phyloP scores from a whole-genome alignment of 805 yeast genomes.

The Yamadazyma nakazawae region DNA sequence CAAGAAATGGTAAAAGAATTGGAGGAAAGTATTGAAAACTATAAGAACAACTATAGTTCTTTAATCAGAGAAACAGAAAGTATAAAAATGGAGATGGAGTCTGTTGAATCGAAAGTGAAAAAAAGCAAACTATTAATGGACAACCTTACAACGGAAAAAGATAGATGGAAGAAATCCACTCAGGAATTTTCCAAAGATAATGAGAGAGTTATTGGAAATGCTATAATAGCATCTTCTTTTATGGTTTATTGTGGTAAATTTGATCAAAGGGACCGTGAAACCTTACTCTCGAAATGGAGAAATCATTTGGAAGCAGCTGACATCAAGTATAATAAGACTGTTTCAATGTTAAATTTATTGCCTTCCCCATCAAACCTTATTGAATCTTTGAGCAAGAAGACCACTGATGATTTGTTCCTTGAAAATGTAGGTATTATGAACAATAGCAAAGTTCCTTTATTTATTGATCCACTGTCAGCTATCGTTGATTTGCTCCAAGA shows the following conservation, averaged over 20 bases:
- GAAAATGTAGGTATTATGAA: conserved; percentile 62
- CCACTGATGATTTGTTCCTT: conserved; percentile 26
- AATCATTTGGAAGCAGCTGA: conserved; percentile 23
- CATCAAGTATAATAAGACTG: conserved; percentile 6
- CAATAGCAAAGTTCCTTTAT: conserved; percentile 43
- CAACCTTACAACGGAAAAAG: conserved; percentile 61
- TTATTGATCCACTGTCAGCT: conserved; percentile 70
- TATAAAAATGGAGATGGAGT: conserved; percentile 66
- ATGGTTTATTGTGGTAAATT: conserved; percentile 57
- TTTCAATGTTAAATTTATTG: conserved; percentile 6
- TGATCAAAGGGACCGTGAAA: conserved; percentile 47
- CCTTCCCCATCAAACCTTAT: background rate
- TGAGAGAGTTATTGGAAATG: conserved; percentile 56
- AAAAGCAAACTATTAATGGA: conserved; percentile 63
- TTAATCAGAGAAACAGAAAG: conserved; percentile 77
- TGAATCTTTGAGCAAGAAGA: background rate
- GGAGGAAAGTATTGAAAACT: conserved; percentile 61
- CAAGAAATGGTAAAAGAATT: conserved; percentile 78
- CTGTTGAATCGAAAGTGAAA: conserved; percentile 55
- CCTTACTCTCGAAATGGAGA: conserved; percentile 35
- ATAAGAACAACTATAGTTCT: conserved; percentile 64
- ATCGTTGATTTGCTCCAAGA: conserved; percentile 40
- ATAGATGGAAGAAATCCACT: conserved; percentile 70
- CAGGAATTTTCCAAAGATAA: conserved; percentile 46
- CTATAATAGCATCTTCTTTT: conserved; percentile 61